These are phyloP conservation scores for Scytalidium lignicola DNA, from an alignment of 2,329 filamentous ascomycete genomes.

Conservation along the genomic window DNA sequence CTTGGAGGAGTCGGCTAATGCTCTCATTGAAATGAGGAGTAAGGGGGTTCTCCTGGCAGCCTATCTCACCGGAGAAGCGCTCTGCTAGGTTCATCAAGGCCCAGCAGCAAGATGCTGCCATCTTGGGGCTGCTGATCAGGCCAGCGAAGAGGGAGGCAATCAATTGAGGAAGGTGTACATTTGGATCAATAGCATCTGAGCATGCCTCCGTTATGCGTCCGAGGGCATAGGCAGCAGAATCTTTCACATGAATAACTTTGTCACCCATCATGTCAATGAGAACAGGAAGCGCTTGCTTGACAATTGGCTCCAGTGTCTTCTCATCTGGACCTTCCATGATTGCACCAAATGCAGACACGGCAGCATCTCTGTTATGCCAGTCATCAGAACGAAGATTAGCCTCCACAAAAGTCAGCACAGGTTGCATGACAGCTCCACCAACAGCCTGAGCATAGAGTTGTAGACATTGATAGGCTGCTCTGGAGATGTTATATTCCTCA, in stretches of 20 bases:
- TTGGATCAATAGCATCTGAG: slow-evolving; percentile 84
- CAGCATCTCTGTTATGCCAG: slow-evolving; percentile 92
- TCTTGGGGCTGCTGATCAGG: slow-evolving; percentile 86
- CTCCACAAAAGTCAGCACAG: slow-evolving; percentile 89
- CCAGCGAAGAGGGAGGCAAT: slow-evolving; percentile 88
- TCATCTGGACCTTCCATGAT: slow-evolving; percentile 99
- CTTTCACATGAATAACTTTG: slow-evolving; percentile 80
- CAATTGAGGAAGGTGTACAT: slow-evolving; percentile 74
- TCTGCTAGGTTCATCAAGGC: slow-evolving; percentile 97
- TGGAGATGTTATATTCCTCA: slow-evolving; percentile 95
- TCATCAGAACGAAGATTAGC: slow-evolving; percentile 82
- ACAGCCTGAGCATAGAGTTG: slow-evolving; percentile 94
- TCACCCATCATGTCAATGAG: slow-evolving; percentile 92
- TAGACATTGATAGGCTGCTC: slow-evolving; percentile 92
- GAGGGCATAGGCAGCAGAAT: slow-evolving; percentile 92
- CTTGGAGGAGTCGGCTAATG: slow-evolving; percentile 75
- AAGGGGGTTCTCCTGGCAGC: slow-evolving; percentile 71
- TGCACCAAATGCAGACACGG: slow-evolving; percentile 93
- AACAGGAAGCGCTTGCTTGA: slow-evolving; percentile 90
- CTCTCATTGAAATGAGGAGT: slow-evolving; percentile 92
- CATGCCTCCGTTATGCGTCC: slow-evolving; percentile 94
- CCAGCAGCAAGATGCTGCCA: slow-evolving; percentile 98
- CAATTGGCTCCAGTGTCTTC: slow-evolving; percentile 83
- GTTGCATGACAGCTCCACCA: slow-evolving; percentile 73
- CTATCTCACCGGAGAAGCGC: slow-evolving; percentile 83